Evolutionary conservation across 352 stramenopile genomes (phyloP).

Genomic region (Globisporangium recalcitrans): DNA sequence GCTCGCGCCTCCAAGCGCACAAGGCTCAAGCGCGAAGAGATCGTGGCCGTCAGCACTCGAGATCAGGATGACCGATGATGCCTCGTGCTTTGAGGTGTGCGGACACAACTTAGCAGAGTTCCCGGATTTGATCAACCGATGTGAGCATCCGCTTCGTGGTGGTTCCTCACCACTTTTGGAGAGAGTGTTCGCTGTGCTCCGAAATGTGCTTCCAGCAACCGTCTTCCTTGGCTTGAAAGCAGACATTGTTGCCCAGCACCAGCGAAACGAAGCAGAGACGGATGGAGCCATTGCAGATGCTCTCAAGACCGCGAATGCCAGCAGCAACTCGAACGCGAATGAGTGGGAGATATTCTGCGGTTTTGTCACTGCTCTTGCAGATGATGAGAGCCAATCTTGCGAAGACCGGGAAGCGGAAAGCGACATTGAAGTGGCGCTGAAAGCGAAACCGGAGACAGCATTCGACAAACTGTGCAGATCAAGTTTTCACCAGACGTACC

Average conservation of each 20-base stretch:
- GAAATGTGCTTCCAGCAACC: constrained; percentile 20
- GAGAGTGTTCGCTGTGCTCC: constrained; percentile 29
- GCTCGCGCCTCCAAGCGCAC: constrained; percentile 17
- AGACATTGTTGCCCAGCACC: constrained; percentile 6
- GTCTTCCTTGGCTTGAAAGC: constrained; percentile 10
- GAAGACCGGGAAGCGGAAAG: neutral
- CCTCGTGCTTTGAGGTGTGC: constrained; percentile 28
- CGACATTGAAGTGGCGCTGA: neutral
- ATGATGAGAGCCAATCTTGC: neutral
- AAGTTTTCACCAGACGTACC: constrained; percentile 41
- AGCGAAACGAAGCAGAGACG: neutral
- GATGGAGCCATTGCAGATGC: neutral
- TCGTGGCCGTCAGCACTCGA: constrained; percentile 18
- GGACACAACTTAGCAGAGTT: constrained; percentile 15
- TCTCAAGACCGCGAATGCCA: neutral
- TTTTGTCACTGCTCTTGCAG: neutral
- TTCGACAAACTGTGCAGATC: constrained; percentile 42
- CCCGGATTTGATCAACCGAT: constrained; percentile 25
- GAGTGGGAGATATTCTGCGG: constrained; percentile 17
- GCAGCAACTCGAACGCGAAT: neutral
- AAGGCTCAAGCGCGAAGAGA: constrained; percentile 7
- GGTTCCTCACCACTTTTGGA: constrained; percentile 29
- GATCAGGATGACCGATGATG: constrained; percentile 23
- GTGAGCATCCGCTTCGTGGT: constrained; percentile 37
- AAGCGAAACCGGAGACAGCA: constrained; percentile 11